Evolutionary conservation across 192 early-diverging fungal species (phyloP).

Genomic region (Coemansia sp.): DNA sequence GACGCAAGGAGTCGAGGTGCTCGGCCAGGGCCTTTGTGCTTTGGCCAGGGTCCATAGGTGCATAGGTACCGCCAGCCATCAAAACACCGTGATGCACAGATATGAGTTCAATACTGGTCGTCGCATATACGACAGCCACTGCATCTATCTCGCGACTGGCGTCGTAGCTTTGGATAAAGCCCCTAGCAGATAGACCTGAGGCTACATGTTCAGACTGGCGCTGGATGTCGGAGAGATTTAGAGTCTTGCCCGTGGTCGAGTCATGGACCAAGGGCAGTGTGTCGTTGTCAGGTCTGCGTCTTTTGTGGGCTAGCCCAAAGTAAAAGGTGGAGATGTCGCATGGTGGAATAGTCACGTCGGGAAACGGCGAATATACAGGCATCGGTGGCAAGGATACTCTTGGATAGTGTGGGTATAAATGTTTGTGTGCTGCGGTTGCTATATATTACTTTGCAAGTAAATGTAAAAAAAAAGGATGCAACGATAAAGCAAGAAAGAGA

Average conservation of each 20-base stretch:
- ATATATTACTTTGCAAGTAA: not conserved
- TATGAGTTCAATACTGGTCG: conserved; percentile 10
- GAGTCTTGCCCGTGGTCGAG: conserved; percentile 1
- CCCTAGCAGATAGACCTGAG: not conserved
- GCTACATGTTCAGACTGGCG: conserved; percentile 16
- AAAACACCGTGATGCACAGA: conserved; percentile 25
- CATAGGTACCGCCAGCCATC: conserved; percentile 28
- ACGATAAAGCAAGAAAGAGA: too few species aligned
- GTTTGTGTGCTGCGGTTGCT: not conserved
- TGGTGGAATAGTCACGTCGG: conserved; percentile 14
- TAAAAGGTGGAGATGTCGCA: conserved; percentile 27
- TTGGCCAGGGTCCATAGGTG: conserved; percentile 9
- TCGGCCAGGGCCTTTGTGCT: not conserved
- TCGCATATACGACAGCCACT: conserved; percentile 13
- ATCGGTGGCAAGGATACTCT: too few species aligned
- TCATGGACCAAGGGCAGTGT: conserved; percentile 13
- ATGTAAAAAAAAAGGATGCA: not conserved
- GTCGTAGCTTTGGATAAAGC: conserved; percentile 1
- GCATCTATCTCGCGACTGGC: not conserved
- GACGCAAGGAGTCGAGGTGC: conserved; percentile 3
- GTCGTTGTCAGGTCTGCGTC: conserved; percentile 4
- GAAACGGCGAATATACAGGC: conserved; percentile 31
- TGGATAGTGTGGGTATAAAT: not conserved
- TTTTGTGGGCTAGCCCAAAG: conserved; percentile 21
- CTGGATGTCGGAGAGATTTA: conserved; percentile 24